A percentile compares a stretch with the other conserved stretches of the same genome.
Evolutionary conservation across 352 stramenopile species (phyloP).

Genomic region (Phytophthora multivora): DNA sequence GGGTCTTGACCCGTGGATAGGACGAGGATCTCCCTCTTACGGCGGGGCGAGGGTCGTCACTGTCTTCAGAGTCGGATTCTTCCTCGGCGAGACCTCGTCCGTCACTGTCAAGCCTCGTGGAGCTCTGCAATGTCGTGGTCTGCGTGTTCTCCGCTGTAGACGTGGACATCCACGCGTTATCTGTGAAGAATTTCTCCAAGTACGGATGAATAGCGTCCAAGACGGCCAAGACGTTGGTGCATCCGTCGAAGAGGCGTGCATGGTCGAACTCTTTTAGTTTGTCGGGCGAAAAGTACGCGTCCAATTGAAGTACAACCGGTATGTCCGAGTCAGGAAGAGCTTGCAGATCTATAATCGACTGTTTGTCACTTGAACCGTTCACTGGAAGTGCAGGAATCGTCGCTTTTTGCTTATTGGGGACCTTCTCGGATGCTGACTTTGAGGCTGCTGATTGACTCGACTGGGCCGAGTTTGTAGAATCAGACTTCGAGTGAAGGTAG

Average conservation of each 20-base stretch:
- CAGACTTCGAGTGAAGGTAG: constrained; percentile 29
- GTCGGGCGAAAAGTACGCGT: constrained; percentile 54
- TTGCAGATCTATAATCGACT: constrained; percentile 36
- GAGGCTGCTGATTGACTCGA: background rate
- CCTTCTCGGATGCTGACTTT: background rate
- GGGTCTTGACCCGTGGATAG: constrained; percentile 28
- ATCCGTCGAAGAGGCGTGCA: constrained; percentile 52
- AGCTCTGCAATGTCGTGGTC: constrained; percentile 47
- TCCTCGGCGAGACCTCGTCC: constrained; percentile 33
- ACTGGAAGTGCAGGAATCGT: background rate
- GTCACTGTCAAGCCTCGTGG: constrained; percentile 35
- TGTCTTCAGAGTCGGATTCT: constrained; percentile 49
- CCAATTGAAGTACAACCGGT: constrained; percentile 45
- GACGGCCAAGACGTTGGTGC: constrained; percentile 62
- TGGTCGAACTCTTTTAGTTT: constrained; percentile 58
- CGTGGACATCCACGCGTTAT: constrained; percentile 41
- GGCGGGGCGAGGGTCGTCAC: constrained; percentile 22
- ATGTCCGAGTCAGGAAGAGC: constrained; percentile 30
- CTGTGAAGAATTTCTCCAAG: constrained; percentile 49
- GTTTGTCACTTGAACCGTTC: background rate
- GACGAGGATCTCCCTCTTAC: constrained; percentile 27
- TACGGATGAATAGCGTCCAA: constrained; percentile 72
- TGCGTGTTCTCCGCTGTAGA: constrained; percentile 34
- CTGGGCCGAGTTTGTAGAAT: background rate
- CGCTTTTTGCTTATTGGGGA: background rate